phyloP scores from a whole-genome alignment of 2,329 filamentous ascomycete genomes.

The Aspergillus neoniger region DNA sequence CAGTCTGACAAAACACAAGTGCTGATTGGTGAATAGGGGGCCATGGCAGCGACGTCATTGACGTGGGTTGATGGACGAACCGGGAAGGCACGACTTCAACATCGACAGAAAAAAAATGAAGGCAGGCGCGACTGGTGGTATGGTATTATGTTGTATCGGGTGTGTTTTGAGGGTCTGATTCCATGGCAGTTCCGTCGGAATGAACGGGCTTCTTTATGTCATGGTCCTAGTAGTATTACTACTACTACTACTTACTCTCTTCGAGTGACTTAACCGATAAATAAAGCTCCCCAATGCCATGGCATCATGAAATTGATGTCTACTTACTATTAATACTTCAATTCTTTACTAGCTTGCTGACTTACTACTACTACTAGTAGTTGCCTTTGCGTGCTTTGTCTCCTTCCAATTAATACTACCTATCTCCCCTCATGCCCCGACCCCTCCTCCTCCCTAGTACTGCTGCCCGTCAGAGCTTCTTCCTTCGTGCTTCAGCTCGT shows the following conservation, averaged over 20 bases:
- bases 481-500: constrained; percentile 16
- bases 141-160: too few relatives aligned
- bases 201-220: too few relatives aligned
- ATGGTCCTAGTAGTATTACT: too few relatives aligned
- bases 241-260: too few relatives aligned
- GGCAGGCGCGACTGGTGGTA: neutral
- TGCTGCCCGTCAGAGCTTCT: constrained; percentile 20
- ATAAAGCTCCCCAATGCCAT: neutral
- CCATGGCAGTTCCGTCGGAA: too few relatives aligned
- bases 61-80: neutral
- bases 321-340: too few relatives aligned
- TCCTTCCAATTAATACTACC: neutral
- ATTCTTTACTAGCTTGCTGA: too few relatives aligned
- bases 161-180: too few relatives aligned
- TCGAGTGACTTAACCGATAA: too few relatives aligned
- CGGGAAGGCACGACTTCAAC: neutral
- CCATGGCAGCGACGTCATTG: constrained; percentile 15
- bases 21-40: constrained; percentile 10
- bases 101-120: neutral
- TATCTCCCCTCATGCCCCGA: constrained; percentile 16
- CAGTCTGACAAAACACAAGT: constrained; percentile 12
- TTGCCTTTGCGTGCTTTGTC: too few relatives aligned
- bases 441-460: constrained; percentile 16
- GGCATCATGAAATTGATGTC: neutral
- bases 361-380: too few relatives aligned